A percentile compares a stretch with the other conserved stretches of the same genome.
Conservation (phyloP, 2,329 filamentous ascomycete species). For the Plenodomus biglobosus region DNA sequence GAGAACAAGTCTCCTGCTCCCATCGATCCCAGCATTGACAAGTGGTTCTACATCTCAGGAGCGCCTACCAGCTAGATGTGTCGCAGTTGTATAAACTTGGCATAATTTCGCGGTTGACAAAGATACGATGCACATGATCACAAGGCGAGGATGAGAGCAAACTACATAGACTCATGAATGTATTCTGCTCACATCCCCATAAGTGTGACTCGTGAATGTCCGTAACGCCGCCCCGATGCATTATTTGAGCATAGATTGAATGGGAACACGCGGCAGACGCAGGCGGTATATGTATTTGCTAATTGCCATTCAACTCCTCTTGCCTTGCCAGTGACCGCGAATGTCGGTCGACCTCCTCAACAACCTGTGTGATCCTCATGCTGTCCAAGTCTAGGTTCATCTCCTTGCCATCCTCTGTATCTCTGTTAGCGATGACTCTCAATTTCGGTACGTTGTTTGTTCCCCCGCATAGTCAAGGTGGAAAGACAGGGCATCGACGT, state of each 20-base stretch:
- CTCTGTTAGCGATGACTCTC: constrained; percentile 16
- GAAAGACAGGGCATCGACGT: constrained; percentile 33
- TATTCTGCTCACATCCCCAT: constrained; percentile 5
- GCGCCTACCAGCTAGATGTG: constrained; percentile 50
- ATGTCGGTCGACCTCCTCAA: constrained; percentile 88
- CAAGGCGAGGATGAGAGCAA: constrained; percentile 12
- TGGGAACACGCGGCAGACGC: constrained; percentile 11
- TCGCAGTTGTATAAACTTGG: not conserved
- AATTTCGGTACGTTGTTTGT: not conserved
- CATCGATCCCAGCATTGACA: constrained; percentile 96
- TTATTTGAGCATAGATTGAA: constrained; percentile 8
- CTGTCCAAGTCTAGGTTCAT: constrained; percentile 79
- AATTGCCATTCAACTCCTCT: constrained; percentile 67
- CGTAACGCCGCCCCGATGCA: constrained; percentile 33
- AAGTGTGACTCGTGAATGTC: not conserved
- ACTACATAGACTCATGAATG: constrained; percentile 23
- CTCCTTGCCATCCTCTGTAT: constrained; percentile 85
- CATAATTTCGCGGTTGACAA: constrained; percentile 1
- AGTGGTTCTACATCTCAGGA: constrained; percentile 99
- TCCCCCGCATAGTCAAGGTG: not conserved
- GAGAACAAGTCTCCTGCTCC: constrained; percentile 82
- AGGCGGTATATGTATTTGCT: not conserved
- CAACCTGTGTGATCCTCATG: constrained; percentile 80
- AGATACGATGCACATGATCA: constrained; percentile 6
- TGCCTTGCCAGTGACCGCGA: constrained; percentile 79